Percentiles rank a stretch among this genome's conserved stretches.
Conservation (phyloP, 192 early-diverging fungal species). For the Gorgonomyces haynaldii region DNA sequence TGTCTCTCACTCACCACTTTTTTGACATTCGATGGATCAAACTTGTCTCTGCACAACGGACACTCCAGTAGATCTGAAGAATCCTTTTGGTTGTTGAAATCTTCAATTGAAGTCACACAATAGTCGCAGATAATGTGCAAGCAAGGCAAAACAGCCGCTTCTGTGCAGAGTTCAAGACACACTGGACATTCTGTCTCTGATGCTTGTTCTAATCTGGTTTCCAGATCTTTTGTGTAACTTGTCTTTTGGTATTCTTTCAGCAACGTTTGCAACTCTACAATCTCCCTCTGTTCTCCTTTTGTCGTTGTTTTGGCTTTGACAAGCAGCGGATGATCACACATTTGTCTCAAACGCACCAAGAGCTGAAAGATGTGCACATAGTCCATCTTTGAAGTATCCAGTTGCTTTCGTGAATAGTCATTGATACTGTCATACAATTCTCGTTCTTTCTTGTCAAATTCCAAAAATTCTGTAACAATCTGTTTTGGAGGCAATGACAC, state of each 20-base stretch:
- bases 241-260: not conserved
- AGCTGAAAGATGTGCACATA: conserved; percentile 13
- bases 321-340: conserved; percentile 16
- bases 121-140: conserved; percentile 18
- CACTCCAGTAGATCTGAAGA: conserved; percentile 11
- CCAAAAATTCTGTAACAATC: conserved; percentile 14
- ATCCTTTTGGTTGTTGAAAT: conserved; percentile 9
- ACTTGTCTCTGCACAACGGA: conserved; percentile 18
- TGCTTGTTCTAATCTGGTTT: not conserved
- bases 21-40: conserved; percentile 7
- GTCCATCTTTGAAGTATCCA: conserved; percentile 4
- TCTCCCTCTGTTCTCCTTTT: not conserved
- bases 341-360: conserved; percentile 10
- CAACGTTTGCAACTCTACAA: not conserved
- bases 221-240: not conserved
- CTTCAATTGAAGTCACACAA: conserved; percentile 14
- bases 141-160: conserved; percentile 15
- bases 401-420: not conserved
- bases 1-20: conserved; percentile 7
- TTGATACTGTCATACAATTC: conserved; percentile 16
- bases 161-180: conserved; percentile 18
- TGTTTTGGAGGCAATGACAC: conserved; percentile 55
- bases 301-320: conserved; percentile 1
- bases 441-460: conserved; percentile 20
- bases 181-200: conserved; percentile 18